Evolutionary conservation across 257 asterid species (phyloP), one percentile per base, ranked within the genome.

Genomic region (Fraxinus anomala): DNA sequence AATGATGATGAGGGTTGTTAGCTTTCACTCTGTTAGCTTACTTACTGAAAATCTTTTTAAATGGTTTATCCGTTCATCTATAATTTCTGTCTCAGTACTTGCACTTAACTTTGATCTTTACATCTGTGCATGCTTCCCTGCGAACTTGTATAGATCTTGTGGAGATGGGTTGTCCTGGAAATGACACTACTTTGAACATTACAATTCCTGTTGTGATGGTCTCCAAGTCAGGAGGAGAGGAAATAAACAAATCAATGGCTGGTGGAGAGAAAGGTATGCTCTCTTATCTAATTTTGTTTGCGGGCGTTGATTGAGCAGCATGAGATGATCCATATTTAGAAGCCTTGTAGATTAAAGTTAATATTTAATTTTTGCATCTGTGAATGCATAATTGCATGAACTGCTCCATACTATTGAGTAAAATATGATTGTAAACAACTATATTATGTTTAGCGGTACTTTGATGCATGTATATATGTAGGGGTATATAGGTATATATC

Each of bases 91-190:
- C 69, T 63, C 36, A 24, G 33, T 63, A 26, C 36, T 75, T 72
- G 74, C 33, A 9, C 68, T 59, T 21, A 59, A 59, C 67, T 81
- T 66, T 77, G 68, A 73, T 71, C 70, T 80, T 74, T 66, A 61
- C 31, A 79, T 19, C 81, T 69, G 75, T 71, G 33, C 30, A 68
- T 80, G 24, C 54, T 51, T 76, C 59, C 82, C 36, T 78, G 69
- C 88, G 82, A 74, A 82, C 84, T 78, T 87, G 66, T 72, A 36
- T 83, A 94, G 99, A 88, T 83, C 85, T 89, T 80, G 77, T 88
- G 82, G 95, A 92, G 92, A 93, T 96, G 97, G 91, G 89, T 73
- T 96, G 99, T 82, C 91, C 88, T 63, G 63, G 81, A 68, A 88
- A 92, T 81, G 91, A 85, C 30, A 89, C 92, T 73, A 73, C 73